Conservation (phyloP, 495 filamentous ascomycete species). For the Aspergillus nidulans region DNA sequence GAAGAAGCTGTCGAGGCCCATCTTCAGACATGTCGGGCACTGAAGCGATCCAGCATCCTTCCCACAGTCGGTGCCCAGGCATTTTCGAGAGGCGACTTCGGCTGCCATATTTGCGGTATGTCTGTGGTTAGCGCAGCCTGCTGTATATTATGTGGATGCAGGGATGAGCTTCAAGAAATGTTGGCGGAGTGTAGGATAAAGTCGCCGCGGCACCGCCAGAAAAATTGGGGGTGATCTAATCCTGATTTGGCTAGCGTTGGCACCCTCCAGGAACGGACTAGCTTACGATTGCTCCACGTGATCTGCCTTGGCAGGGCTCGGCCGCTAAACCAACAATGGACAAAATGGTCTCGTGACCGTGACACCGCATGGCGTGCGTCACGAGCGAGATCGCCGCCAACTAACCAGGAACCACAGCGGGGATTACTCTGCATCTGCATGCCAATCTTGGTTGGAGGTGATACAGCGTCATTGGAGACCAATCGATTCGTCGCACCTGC, state of each 20-base stretch:
- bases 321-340: conserved; percentile 4
- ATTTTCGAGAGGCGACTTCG: conserved; percentile 48
- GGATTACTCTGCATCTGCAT: background rate
- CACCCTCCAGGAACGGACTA: conserved; percentile 6
- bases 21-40: conserved; percentile 90
- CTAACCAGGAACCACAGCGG: background rate
- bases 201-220: background rate
- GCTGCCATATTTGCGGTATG: conserved; percentile 7
- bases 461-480: background rate
- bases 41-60: conserved; percentile 82
- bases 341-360: conserved; percentile 8
- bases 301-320: background rate
- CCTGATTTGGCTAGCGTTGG: background rate
- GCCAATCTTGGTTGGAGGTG: background rate
- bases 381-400: background rate
- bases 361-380: conserved; percentile 2
- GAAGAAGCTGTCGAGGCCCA: conserved; percentile 89
- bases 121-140: background rate
- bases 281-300: background rate
- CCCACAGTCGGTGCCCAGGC: conserved; percentile 71
- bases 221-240: background rate
- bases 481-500: background rate
- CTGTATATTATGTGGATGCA: background rate
- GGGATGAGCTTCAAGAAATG: background rate
- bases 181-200: background rate